These are phyloP conservation scores for Talaromyces liani DNA, from an alignment of 495 filamentous ascomycete genomes.

Conservation along the genomic window DNA sequence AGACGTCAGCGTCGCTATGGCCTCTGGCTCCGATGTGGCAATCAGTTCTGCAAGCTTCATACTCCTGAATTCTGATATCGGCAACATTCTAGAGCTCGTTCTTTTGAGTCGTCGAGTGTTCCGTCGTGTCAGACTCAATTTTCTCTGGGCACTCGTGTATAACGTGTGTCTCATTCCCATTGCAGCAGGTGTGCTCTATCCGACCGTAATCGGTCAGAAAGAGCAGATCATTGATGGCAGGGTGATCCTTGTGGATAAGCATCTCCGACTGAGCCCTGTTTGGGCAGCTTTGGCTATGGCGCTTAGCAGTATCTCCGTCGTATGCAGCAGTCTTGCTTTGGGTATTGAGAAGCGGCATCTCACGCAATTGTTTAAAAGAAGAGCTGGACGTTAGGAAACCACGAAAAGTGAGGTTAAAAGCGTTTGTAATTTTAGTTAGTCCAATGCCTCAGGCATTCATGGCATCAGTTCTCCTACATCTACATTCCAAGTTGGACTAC, in stretches of 20 bases:
- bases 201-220: conserved; percentile 45
- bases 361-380: conserved; percentile 13
- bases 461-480: background rate
- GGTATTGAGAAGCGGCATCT: conserved; percentile 32
- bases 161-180: conserved; percentile 71
- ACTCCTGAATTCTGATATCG: conserved; percentile 66
- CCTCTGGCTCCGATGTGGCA: conserved; percentile 77
- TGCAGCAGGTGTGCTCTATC: conserved; percentile 78
- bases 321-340: conserved; percentile 63
- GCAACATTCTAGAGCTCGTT: conserved; percentile 63
- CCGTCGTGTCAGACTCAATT: conserved; percentile 77
- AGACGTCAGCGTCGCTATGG: conserved; percentile 79
- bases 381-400: background rate
- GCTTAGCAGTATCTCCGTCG: conserved; percentile 73
- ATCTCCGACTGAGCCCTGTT: conserved; percentile 61
- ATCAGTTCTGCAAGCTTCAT: conserved; percentile 78
- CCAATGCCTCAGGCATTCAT: background rate
- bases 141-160: conserved; percentile 79
- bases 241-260: conserved; percentile 21
- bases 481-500: background rate
- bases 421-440: background rate
- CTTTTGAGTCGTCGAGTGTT: conserved; percentile 68
- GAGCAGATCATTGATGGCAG: conserved; percentile 27
- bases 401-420: background rate
- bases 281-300: conserved; percentile 89